Evolutionary conservation across 192 early-diverging fungal species (phyloP).

Genomic region (Backusella circina): DNA sequence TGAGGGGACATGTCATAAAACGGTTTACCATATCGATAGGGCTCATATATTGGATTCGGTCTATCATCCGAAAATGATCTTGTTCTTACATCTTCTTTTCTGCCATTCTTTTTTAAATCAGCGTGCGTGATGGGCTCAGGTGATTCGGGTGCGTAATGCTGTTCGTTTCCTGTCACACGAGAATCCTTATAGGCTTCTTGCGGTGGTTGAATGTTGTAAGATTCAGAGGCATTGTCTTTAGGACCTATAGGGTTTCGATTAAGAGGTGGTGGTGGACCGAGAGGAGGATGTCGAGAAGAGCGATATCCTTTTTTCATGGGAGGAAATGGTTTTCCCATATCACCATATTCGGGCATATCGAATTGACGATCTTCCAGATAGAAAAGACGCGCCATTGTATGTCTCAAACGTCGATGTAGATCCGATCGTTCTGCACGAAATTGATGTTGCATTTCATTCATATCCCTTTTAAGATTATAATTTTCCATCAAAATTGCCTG

Average conservation of each 20-base stretch:
- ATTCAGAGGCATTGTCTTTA: neutral
- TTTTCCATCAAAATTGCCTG: constrained; percentile 5
- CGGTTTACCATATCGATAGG: neutral
- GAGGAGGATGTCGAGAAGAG: neutral
- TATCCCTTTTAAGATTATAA: neutral
- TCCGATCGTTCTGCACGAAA: neutral
- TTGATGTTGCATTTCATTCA: neutral
- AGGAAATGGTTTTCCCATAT: neutral
- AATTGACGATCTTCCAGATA: constrained; percentile 1
- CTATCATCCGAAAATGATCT: neutral
- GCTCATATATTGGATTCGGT: neutral
- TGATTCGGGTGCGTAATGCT: constrained; percentile 6
- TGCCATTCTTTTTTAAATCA: neutral
- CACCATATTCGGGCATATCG: neutral
- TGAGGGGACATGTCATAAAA: neutral
- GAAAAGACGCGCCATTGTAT: neutral
- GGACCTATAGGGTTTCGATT: neutral
- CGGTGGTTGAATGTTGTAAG: neutral
- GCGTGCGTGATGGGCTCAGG: constrained; percentile 4
- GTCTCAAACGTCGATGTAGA: neutral
- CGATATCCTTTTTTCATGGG: neutral
- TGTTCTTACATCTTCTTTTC: neutral
- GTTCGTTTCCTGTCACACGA: neutral
- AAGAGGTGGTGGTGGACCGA: neutral
- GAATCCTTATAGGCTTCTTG: neutral